These are phyloP conservation scores for Leccinum subgranulosum DNA, from an alignment of 768 basidiomycete genomes.

Conservation along the genomic window DNA sequence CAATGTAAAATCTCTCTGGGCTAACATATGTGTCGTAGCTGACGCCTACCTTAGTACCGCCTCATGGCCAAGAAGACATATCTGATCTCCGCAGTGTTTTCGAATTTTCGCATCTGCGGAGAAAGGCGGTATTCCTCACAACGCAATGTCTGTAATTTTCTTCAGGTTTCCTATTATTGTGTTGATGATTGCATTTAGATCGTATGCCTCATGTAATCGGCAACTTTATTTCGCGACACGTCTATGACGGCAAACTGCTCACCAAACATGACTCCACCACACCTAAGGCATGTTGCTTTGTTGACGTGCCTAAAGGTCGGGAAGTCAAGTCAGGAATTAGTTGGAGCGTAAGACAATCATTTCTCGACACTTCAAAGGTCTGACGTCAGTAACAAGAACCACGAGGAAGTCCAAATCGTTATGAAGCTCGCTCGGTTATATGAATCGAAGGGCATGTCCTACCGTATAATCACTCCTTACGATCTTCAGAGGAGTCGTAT, in stretches of 20 bases:
- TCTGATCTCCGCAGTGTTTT: slow-evolving; percentile 68
- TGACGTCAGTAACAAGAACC: slow-evolving; percentile 46
- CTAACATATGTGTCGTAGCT: background rate
- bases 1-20: slow-evolving; percentile 28
- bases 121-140: slow-evolving; percentile 50
- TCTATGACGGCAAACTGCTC: slow-evolving; percentile 58
- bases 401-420: slow-evolving; percentile 48
- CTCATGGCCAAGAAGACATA: slow-evolving; percentile 70
- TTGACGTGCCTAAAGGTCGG: slow-evolving; percentile 38
- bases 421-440: slow-evolving; percentile 53
- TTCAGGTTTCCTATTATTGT: background rate
- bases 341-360: slow-evolving; percentile 29
- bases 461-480: slow-evolving; percentile 77
- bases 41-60: slow-evolving; percentile 55
- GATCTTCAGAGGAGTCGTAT: slow-evolving; percentile 62
- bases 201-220: slow-evolving; percentile 82
- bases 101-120: slow-evolving; percentile 60
- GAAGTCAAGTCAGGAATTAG: slow-evolving; percentile 32
- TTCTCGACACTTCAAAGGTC: background rate
- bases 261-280: slow-evolving; percentile 49
- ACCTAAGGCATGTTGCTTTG: slow-evolving; percentile 33
- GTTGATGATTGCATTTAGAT: slow-evolving; percentile 40
- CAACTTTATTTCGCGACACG: slow-evolving; percentile 57
- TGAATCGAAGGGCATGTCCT: slow-evolving; percentile 42
- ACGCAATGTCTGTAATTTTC: slow-evolving; percentile 60